Base-by-base conservation (phyloP, 2,329 filamentous ascomycete genomes). In the Aspergillus ochraceoroseus region DNA sequence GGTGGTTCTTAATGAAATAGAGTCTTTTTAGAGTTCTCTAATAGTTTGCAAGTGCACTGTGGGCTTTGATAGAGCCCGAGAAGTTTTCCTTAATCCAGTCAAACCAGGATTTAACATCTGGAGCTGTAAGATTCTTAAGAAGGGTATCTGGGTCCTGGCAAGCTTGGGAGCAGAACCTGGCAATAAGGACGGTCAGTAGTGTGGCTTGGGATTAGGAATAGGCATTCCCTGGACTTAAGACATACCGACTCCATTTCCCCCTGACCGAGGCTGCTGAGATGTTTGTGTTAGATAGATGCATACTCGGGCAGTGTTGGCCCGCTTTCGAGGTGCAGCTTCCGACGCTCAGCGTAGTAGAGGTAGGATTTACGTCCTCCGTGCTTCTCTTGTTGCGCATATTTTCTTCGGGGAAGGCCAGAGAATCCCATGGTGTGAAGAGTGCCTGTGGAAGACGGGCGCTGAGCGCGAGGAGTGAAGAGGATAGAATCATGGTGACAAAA, bases 1-100 rank as follows among this genome's bases (percentile, higher is more conserved):
- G n/a, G 12, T 8, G 3, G 18, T 32, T 44, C 23, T 48, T 44
- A 8, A 50, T 34, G 5, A 37, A 52, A 39, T 52, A 50, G 22
- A 52, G 40, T 27, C 45, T 42, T 34, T 52, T 52, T 4, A 52
- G 31, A 19, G 34, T 49, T 34, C 47, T 50, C 44, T 13, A 51
- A 26, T 51, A 49, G 36, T 43, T 48, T 7, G 39, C 14, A 18
- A 51, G 38, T 11, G 44, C 32, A 31, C 41, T 15, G 30, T 52
- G 6, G 18, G 38, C 38, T 39, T 47, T 52, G 12, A 50, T 36
- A 17, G 35, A 52, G 4, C 45, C 42, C 14, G 3, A 5, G 26
- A 52, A 51, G 31, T 49, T 46, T 25, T 38, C 23, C 25, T 50
- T 22, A 17, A 52, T 50, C 49, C 28, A 52, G 32, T 52, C 19